Evolutionary conservation across 768 basidiomycete genomes (phyloP), one percentile per base, ranked within the genome.

Genomic region (Fomitopsis serialis): DNA sequence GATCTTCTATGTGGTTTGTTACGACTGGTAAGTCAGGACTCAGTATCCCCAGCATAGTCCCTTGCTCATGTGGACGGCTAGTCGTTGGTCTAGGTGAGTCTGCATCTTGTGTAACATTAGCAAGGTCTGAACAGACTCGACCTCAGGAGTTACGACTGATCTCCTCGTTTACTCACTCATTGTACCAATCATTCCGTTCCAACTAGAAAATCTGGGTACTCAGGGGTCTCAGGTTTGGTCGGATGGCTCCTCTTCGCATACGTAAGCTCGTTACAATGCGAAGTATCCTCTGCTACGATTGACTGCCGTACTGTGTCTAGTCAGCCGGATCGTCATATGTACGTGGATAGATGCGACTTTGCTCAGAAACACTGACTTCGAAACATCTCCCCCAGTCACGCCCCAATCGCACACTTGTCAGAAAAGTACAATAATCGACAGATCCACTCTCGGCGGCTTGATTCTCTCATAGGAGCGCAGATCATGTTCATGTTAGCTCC

Each of bases 201-300:
- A 65, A 42, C 64, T 74, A 2, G 62, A 73, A 48, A 27, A 53
- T 9, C 57, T 73, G 6, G 70, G 70, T 74, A 73, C 50, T 54
- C 48, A 2, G 57, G 63, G 17, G 62, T 72, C 10, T 72, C 72
- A 3, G 64, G 60, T 13, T 58, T 69, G 2, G 68, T 68, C 0
- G 71, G 72, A n/a, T 75, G 70, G 66, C 62, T 75, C 10, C 60
- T 75, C 9, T 72, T 75, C 32, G 70, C 70, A 10, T 74, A 68
- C 60, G 72, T 72, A 42, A 23, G 72, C 56, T n/a, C 11, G 29
- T 42, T 1, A 36, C 9, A 35, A 40, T 40, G 17, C 15, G 29
- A 32, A 32, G 29, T 32, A 11, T 32, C 29, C 11, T 40, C 6
- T 6, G 6, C 10, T 23, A 6, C 37, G n/a, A 47, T 44, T 21